Evolutionary conservation across 2,329 filamentous ascomycete species (phyloP).

Genomic region (Fusarium sarcochroum): DNA sequence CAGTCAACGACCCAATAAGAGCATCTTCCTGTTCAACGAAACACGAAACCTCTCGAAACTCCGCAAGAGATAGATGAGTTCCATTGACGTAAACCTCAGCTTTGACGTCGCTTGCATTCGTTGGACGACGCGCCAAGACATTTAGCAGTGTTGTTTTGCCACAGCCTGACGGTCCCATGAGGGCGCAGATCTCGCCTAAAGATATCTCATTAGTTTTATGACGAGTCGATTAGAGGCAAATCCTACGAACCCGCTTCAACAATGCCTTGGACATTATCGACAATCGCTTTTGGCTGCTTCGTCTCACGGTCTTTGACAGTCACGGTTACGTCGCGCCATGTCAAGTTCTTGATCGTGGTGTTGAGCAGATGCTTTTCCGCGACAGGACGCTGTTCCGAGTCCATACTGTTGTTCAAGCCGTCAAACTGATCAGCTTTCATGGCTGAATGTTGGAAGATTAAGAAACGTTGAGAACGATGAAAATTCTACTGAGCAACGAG

Average conservation of each 20-base stretch:
- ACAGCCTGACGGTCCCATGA: conserved; percentile 82
- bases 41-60: conserved; percentile 76
- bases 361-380: conserved; percentile 70
- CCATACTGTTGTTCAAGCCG: conserved; percentile 33
- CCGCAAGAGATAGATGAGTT: conserved; percentile 61
- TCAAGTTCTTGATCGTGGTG: conserved; percentile 72
- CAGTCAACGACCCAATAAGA: conserved; percentile 83
- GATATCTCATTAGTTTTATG: neutral
- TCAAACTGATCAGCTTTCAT: conserved; percentile 19
- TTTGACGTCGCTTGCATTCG: conserved; percentile 58
- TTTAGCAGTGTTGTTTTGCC: conserved; percentile 91
- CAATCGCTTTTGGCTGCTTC: conserved; percentile 73
- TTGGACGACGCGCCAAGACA: conserved; percentile 73
- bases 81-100: conserved; percentile 73
- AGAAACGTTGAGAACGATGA: neutral
- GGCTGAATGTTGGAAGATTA: neutral
- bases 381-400: conserved; percentile 45
- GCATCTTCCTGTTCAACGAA: conserved; percentile 94
- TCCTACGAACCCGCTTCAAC: conserved; percentile 69
- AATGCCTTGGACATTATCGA: conserved; percentile 73
- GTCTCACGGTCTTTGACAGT: conserved; percentile 79
- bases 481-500: neutral
- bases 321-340: conserved; percentile 77
- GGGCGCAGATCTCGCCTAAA: conserved; percentile 77
- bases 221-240: neutral